Base-by-base conservation (phyloP, 768 basidiomycete species). In the Pholiota molesta region DNA sequence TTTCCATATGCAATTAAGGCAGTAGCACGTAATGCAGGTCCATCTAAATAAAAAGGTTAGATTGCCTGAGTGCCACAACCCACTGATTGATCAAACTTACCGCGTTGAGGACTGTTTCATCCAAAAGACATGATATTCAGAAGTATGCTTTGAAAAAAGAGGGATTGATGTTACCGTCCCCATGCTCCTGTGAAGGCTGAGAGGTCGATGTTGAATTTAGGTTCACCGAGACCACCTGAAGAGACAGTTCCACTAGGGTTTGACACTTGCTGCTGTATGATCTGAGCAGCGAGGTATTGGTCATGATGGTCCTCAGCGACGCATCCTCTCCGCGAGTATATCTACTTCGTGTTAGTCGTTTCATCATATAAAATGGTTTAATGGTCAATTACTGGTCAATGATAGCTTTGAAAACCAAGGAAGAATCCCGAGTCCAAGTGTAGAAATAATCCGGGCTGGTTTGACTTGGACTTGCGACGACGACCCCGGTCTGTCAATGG, bases 351-450 rank as follows among this genome's bases (percentile, higher is more conserved):
- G 5, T 29, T n/a, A 28, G 29, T 79, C 74, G 8, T 79, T 78
- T 78, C 74, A 68, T 13, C 17, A 19, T 13, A 5, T 29, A 55
- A 17, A 47, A 51, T n/a, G 23, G 39, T 47, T 16, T 53, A 55
- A 2, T 19, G 9, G 17, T 19, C 4, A 68, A 74, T 51, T 76
- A 88, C 79, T 78, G 73, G 67, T 84, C 82, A 62, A 82, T 77
- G 61, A 63, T 54, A 10, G 62, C 31, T 73, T 91, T 88, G 78
- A 86, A 88, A 0, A 90, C 89, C 59, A 92, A 79, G 0, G 90
- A 83, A 42, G 89, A 82, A 74, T 94, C 92, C 55, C 92, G 85
- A 16, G 82, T 83, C 92, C 92, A 94, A 3, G 87, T 86, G 70
- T 81, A 92, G n/a, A 90, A 74, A 65, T 92, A 91, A 72, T 91